Conservation (phyloP, 2,329 filamentous ascomycete species). For the Cytospora leucostoma region DNA sequence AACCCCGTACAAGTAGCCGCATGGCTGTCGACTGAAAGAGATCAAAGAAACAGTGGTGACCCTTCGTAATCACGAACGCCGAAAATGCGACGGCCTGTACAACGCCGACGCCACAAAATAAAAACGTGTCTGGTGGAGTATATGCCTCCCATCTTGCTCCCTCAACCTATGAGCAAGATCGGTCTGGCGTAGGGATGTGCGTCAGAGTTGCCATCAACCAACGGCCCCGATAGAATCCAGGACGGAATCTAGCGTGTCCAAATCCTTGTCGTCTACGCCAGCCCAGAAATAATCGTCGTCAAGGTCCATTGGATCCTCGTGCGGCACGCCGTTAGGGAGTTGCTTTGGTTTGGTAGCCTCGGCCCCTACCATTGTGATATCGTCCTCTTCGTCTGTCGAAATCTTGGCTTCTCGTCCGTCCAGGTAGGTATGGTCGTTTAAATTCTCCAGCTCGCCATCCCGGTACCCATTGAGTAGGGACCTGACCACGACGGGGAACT, state of each 20-base stretch:
- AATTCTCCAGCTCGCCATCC: conserved; percentile 74
- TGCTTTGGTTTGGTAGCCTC: conserved; percentile 41
- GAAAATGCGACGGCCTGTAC: conserved; percentile 23
- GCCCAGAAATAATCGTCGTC: conserved; percentile 64
- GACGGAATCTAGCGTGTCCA: conserved; percentile 55
- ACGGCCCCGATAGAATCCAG: conserved; percentile 51
- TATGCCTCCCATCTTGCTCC: background rate
- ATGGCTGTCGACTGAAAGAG: background rate
- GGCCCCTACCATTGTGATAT: conserved; percentile 37
- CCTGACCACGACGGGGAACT: conserved; percentile 75
- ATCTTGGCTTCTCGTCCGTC: conserved; percentile 39
- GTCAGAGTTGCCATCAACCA: background rate
- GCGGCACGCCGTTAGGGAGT: conserved; percentile 49
- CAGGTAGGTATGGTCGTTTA: conserved; percentile 60
- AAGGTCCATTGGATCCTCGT: conserved; percentile 60
- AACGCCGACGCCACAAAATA: conserved; percentile 26
- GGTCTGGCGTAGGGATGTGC: background rate
- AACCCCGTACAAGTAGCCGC: conserved; percentile 10
- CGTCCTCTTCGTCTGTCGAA: conserved; percentile 35
- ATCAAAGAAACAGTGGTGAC: background rate
- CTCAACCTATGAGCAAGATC: conserved; percentile 2
- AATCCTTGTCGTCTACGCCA: conserved; percentile 55
- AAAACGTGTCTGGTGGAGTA: background rate
- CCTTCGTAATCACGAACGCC: conserved; percentile 25
- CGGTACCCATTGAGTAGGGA: conserved; percentile 70